Percentiles rank a stretch among this genome's conserved stretches.
Conservation (phyloP, 768 basidiomycete genomes). For the Mrakia blollopis region DNA sequence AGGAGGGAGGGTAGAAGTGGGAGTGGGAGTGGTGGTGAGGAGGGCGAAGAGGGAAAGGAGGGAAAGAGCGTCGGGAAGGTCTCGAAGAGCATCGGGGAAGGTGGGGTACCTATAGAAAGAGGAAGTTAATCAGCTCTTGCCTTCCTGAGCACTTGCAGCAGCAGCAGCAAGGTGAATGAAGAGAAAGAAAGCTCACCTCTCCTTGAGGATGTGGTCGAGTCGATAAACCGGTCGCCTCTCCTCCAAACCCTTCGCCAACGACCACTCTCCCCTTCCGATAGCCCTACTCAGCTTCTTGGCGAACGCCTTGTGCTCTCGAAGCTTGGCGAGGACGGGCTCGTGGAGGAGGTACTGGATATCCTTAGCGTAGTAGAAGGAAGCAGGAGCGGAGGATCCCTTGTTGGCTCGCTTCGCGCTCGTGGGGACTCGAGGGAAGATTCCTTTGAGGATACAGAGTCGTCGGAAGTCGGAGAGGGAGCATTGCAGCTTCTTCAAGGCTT, state of each 20-base stretch:
- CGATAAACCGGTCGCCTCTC: conserved; percentile 86
- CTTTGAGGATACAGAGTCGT: conserved; percentile 93
- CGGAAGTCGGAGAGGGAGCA: conserved; percentile 96
- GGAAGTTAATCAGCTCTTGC: background rate
- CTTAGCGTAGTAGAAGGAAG: conserved; percentile 96
- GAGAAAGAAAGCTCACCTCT: conserved; percentile 58
- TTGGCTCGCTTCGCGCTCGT: conserved; percentile 86
- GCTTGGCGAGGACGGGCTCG: conserved; percentile 86
- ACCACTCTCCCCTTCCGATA: conserved; percentile 91
- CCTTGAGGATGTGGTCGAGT: conserved; percentile 95
- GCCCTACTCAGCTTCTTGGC: conserved; percentile 93
- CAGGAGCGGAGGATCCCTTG: conserved; percentile 93
- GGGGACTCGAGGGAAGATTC: conserved; percentile 82
- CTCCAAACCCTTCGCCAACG: conserved; percentile 84
- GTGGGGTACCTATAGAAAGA: conserved; percentile 73
- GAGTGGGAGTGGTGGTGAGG: conserved; percentile 67
- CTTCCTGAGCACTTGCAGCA: background rate
- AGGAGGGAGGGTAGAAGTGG: conserved; percentile 58
- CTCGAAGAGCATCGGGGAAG: conserved; percentile 88
- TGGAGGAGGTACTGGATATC: conserved; percentile 96
- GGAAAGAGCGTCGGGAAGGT: conserved; percentile 94
- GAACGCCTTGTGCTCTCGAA: conserved; percentile 96
- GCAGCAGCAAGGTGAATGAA: background rate
- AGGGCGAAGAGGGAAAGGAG: conserved; percentile 90
- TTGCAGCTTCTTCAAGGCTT: conserved; percentile 88